These are phyloP conservation scores for Pleurotus citrinopileatus DNA, from an alignment of 768 basidiomycete species.

Conservation along the genomic window DNA sequence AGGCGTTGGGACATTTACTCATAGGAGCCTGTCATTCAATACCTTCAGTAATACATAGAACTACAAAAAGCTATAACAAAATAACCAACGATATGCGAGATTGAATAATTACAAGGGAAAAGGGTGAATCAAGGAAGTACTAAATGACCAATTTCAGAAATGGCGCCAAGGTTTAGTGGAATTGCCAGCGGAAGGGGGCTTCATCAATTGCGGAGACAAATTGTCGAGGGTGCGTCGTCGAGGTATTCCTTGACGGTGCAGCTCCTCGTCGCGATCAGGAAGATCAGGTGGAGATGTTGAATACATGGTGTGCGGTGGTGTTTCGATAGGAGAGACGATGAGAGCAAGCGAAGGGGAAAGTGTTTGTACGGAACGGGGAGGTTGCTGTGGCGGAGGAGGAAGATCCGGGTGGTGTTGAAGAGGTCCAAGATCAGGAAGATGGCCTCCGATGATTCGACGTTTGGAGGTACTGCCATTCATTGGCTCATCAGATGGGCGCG, in stretches of 20 bases:
- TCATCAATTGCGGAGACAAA: neutral
- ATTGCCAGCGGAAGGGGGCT: conserved; percentile 3
- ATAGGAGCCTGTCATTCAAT: neutral
- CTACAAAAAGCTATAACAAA: neutral
- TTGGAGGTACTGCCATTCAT: conserved; percentile 19
- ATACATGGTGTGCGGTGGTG: conserved; percentile 24
- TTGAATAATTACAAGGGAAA: conserved; percentile 3
- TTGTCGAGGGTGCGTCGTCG: neutral
- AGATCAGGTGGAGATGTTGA: neutral
- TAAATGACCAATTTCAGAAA: neutral
- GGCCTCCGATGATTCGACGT: neutral
- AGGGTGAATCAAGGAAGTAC: neutral
- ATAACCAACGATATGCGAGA: conserved; percentile 8
- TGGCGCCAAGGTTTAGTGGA: neutral
- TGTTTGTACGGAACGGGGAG: conserved; percentile 37
- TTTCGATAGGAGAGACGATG: conserved; percentile 58
- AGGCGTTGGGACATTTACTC: neutral
- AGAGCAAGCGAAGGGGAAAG: conserved; percentile 63
- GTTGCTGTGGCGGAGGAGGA: conserved; percentile 28
- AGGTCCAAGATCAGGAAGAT: neutral
- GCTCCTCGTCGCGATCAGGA: conserved; percentile 1
- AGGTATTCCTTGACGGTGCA: neutral
- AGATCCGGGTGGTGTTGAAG: conserved; percentile 32
- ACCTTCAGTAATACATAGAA: neutral
- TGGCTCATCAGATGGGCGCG: conserved; percentile 21